Conservation (phyloP, 2,329 filamentous ascomycete genomes). For the Tympanopsis confertula region DNA sequence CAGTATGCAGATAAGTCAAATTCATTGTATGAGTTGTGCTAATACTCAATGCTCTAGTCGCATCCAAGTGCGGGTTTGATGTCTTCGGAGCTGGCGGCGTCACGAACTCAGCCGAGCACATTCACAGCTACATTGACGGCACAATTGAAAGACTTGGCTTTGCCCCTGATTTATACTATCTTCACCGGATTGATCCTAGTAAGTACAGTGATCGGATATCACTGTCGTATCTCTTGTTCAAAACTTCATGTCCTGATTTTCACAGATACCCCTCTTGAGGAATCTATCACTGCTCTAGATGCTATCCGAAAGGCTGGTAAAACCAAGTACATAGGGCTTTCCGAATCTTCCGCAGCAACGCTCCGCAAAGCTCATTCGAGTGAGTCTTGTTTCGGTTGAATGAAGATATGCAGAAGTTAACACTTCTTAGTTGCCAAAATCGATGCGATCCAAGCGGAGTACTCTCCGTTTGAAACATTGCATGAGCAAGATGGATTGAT, state of each 20-base stretch:
- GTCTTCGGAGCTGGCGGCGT: conserved; percentile 19
- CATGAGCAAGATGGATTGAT: conserved; percentile 27
- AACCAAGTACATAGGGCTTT: conserved; percentile 34
- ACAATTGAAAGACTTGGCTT: conserved; percentile 35
- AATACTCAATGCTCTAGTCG: conserved; percentile 20
- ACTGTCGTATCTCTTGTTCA: not conserved
- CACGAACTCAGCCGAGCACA: conserved; percentile 31
- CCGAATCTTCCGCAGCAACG: conserved; percentile 30
- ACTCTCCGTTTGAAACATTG: conserved; percentile 17
- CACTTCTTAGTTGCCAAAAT: conserved; percentile 26
- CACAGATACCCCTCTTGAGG: conserved; percentile 28
- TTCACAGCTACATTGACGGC: conserved; percentile 33
- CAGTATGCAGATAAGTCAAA: conserved; percentile 16
- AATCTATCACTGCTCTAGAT: conserved; percentile 32
- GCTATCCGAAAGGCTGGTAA: conserved; percentile 30
- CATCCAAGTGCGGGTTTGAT: conserved; percentile 33
- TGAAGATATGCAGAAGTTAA: not conserved
- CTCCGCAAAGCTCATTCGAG: conserved; percentile 30
- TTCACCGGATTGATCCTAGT: conserved; percentile 31
- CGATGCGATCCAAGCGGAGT: conserved; percentile 31
- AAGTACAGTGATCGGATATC: conserved; percentile 6
- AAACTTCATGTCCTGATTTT: not conserved
- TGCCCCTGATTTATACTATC: conserved; percentile 29
- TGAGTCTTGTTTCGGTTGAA: conserved; percentile 8
- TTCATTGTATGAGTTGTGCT: not conserved